Conservation (phyloP, 495 filamentous ascomycete genomes). For the Neurospora sp. region DNA sequence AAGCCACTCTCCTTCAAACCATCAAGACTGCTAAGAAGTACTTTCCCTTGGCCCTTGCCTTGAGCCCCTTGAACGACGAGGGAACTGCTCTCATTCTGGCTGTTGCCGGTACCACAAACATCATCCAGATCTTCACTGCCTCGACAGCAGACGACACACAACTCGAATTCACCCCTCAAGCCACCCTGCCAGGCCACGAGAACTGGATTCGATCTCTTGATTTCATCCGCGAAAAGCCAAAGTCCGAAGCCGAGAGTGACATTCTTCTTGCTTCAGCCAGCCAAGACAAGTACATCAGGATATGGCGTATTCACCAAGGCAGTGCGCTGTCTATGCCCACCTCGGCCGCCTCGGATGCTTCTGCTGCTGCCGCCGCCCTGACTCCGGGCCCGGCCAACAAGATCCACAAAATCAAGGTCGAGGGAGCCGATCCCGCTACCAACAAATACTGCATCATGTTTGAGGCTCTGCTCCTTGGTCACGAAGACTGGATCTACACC, state of each 20-base stretch:
- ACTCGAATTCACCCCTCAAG: constrained; percentile 56
- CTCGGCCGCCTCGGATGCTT: constrained; percentile 32
- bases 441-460: constrained; percentile 73
- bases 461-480: constrained; percentile 87
- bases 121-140: constrained; percentile 65
- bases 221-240: constrained; percentile 56
- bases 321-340: constrained; percentile 45
- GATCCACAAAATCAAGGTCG: constrained; percentile 54
- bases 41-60: constrained; percentile 67
- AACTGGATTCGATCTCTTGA: constrained; percentile 85
- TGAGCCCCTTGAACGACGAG: constrained; percentile 44
- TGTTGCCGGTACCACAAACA: constrained; percentile 69
- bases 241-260: constrained; percentile 42
- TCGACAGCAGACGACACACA: constrained; percentile 18
- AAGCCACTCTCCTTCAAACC: constrained; percentile 52
- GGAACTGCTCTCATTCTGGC: constrained; percentile 56
- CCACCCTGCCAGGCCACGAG: constrained; percentile 82
- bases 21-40: constrained; percentile 66
- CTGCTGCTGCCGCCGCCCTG: constrained; percentile 31
- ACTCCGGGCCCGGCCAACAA: constrained; percentile 60
- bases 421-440: constrained; percentile 15
- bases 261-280: constrained; percentile 85
- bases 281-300: constrained; percentile 92
- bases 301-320: constrained; percentile 78
- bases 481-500: constrained; percentile 97